These are phyloP conservation scores for Alternaria postmessia DNA, from an alignment of 2,329 filamentous ascomycete species.

Conservation along the genomic window DNA sequence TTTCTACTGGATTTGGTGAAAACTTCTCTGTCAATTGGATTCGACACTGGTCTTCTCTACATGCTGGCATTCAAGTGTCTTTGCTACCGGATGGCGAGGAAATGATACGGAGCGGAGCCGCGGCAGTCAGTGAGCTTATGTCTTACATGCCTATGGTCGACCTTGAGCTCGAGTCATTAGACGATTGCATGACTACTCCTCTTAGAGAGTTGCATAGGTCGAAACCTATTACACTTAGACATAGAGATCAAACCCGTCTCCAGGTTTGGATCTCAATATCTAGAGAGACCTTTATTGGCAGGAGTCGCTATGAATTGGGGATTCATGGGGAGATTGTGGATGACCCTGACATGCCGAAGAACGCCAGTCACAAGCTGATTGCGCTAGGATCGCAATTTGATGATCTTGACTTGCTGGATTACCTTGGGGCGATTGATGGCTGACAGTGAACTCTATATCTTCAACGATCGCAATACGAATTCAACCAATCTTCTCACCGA, in stretches of 20 bases:
- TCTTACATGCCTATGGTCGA: no score
- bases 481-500: neutral
- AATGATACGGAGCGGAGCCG: no score
- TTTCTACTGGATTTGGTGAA: neutral
- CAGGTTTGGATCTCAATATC: neutral
- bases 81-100: no score
- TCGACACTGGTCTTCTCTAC: no score
- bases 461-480: neutral
- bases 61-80: no score
- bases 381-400: neutral
- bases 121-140: no score
- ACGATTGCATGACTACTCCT: neutral
- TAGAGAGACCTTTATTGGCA: neutral
- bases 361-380: no score
- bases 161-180: neutral
- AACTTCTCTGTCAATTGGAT: neutral
- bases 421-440: neutral
- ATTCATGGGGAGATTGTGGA: neutral
- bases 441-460: neutral
- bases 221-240: rapidly evolving
- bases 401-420: no score
- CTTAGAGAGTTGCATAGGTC: rapidly evolving
- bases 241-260: rapidly evolving
- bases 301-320: neutral
- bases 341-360: no score